These are phyloP conservation scores for Sporothrix variecibatus DNA, from an alignment of 2,329 filamentous ascomycete genomes.

Conservation along the genomic window DNA sequence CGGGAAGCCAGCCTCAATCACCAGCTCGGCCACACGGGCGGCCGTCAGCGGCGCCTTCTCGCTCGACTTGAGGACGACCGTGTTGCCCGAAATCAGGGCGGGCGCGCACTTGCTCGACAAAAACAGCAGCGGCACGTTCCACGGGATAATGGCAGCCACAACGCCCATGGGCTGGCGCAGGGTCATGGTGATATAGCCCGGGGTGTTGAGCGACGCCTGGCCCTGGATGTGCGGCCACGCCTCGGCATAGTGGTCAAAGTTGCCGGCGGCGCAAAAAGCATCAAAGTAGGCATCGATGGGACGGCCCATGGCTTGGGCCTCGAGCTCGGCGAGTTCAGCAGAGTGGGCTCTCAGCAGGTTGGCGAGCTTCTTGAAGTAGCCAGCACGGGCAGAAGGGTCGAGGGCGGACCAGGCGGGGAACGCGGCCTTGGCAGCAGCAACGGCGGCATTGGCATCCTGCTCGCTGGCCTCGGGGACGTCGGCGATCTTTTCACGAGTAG, in stretches of 20 bases:
- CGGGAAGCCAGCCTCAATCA: slow-evolving; percentile 69
- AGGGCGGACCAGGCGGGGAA: slow-evolving; percentile 49
- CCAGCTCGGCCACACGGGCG: slow-evolving; percentile 59
- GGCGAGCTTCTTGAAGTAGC: slow-evolving; percentile 48
- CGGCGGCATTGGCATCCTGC: slow-evolving; percentile 46
- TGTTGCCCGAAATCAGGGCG: slow-evolving; percentile 58
- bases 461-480: slow-evolving; percentile 49
- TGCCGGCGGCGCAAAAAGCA: slow-evolving; percentile 38
- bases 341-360: slow-evolving; percentile 44
- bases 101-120: slow-evolving; percentile 69
- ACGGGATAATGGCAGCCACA: slow-evolving; percentile 59
- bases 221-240: slow-evolving; percentile 48
- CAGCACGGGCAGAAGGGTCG: slow-evolving; percentile 43
- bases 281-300: slow-evolving; percentile 46
- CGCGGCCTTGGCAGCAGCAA: slow-evolving; percentile 47
- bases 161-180: slow-evolving; percentile 55
- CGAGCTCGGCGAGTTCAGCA: slow-evolving; percentile 48
- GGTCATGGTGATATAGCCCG: slow-evolving; percentile 49
- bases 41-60: slow-evolving; percentile 60
- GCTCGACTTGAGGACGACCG: slow-evolving; percentile 57
- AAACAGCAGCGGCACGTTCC: slow-evolving; percentile 69
- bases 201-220: slow-evolving; percentile 50
- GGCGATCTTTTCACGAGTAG: slow-evolving; percentile 43
- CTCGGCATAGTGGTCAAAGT: slow-evolving; percentile 47
- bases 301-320: slow-evolving; percentile 49